A percentile compares a stretch with the other conserved stretches of the same genome.
Conservation (phyloP, 2,329 filamentous ascomycete genomes). For the Colletotrichum scovillei region DNA sequence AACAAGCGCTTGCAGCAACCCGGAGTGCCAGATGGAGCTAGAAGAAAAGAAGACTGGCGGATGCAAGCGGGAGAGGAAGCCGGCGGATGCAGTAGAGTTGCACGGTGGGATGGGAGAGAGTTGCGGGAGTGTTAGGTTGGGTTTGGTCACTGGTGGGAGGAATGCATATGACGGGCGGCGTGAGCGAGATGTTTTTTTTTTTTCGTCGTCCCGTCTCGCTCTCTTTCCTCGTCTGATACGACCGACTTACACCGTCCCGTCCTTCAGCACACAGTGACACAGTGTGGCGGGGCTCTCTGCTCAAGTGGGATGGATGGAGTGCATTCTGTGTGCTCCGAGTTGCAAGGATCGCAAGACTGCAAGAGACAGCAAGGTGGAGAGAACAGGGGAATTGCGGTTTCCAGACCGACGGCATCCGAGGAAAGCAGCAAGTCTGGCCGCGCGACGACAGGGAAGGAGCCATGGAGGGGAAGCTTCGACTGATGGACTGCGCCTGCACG, state of each 20-base stretch:
- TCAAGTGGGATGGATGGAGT: background rate
- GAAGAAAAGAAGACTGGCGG: constrained; percentile 25
- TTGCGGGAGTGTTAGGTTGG: constrained; percentile 6
- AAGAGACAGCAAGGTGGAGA: constrained; percentile 10
- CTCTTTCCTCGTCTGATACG: constrained; percentile 1
- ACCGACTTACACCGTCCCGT: constrained; percentile 31
- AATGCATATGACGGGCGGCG: constrained; percentile 33
- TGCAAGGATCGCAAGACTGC: background rate
- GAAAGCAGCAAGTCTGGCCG: constrained; percentile 10
- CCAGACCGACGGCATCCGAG: constrained; percentile 33
- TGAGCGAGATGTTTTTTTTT: background rate
- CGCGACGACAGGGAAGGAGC: constrained; percentile 5
- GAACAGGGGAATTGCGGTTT: constrained; percentile 19
- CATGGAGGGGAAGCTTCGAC: background rate
- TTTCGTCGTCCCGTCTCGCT: background rate
- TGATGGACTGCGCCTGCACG: constrained; percentile 18
- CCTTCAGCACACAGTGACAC: constrained; percentile 13
- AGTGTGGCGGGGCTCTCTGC: constrained; percentile 14
- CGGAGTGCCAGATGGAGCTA: constrained; percentile 25
- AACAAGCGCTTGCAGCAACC: constrained; percentile 30
- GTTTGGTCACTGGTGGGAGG: constrained; percentile 11
- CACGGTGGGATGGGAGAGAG: background rate
- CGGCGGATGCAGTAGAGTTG: constrained; percentile 8
- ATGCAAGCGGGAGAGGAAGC: constrained; percentile 30
- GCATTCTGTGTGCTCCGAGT: background rate